These are phyloP conservation scores for Spergularia azorica DNA, from an alignment of 179 eudicot genomes.

Conservation along the genomic window DNA sequence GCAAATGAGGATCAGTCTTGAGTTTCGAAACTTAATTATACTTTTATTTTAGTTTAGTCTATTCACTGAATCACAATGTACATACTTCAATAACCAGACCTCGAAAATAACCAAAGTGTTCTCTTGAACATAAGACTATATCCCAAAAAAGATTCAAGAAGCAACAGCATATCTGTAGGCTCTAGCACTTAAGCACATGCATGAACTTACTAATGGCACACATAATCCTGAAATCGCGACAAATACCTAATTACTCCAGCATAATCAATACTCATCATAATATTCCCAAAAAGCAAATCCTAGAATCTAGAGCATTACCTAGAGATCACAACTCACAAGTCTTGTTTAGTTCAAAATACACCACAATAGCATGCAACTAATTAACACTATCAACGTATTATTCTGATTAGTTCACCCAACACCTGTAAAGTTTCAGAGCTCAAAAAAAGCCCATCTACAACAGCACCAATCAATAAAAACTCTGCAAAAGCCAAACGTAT, in stretches of 20 bases:
- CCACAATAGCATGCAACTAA: background rate
- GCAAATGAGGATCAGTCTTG: constrained; percentile 2
- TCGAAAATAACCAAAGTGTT: background rate
- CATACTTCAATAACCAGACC: constrained; percentile 6
- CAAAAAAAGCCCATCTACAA: background rate
- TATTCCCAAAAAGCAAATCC: background rate
- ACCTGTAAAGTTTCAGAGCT: background rate
- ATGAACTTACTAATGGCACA: background rate
- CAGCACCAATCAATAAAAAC: background rate
- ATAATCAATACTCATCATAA: background rate
- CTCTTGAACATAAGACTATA: background rate
- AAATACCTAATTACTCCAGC: background rate
- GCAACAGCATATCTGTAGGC: background rate
- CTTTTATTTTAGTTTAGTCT: background rate
- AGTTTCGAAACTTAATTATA: background rate
- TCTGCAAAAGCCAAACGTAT: too few relatives aligned
- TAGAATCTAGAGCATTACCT: background rate
- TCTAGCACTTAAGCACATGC: constrained; percentile 5
- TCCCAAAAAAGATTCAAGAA: background rate
- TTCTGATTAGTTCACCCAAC: background rate
- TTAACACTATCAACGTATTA: background rate
- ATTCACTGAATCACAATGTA: background rate
- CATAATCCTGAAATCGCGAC: background rate
- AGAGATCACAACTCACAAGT: background rate
- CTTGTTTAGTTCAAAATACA: constrained; percentile 1